Conservation (phyloP, 306 rosid genomes). For the Ziziphus jujuba region DNA sequence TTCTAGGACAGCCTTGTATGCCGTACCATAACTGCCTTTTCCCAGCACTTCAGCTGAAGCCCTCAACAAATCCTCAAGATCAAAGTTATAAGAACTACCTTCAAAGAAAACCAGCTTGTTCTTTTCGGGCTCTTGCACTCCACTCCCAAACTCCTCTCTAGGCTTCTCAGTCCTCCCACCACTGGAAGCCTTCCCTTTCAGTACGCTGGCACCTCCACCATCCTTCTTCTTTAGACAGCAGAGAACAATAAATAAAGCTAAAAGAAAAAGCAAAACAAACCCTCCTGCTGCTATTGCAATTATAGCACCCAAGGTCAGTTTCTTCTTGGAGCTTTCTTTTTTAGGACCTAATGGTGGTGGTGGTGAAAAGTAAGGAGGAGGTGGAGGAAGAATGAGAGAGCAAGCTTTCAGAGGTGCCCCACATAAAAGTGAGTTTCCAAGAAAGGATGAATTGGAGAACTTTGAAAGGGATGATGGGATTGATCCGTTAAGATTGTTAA, state of each 20-base stretch:
- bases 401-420: constrained; percentile 76
- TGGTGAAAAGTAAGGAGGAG: constrained; percentile 45
- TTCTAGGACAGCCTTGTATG: constrained; percentile 80
- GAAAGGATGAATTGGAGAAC: constrained; percentile 68
- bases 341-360: constrained; percentile 38
- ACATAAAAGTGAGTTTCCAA: constrained; percentile 72
- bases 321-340: constrained; percentile 46
- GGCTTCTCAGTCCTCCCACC: constrained; percentile 42
- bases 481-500: constrained; percentile 81
- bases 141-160: constrained; percentile 70
- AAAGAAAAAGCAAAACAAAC: constrained; percentile 35
- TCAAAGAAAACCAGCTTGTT: constrained; percentile 61
- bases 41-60: constrained; percentile 88
- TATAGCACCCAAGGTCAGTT: constrained; percentile 56
- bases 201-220: constrained; percentile 28
- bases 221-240: constrained; percentile 56
- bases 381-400: constrained; percentile 39
- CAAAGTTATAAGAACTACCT: constrained; percentile 60
- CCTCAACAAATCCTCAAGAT: constrained; percentile 77
- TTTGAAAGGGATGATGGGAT: constrained; percentile 57
- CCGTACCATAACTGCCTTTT: constrained; percentile 77
- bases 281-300: constrained; percentile 78
- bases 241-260: constrained; percentile 33
- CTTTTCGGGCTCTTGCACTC: constrained; percentile 76
- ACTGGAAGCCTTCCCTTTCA: constrained; percentile 34